Conservation (phyloP, 2,329 filamentous ascomycete species). For the Catunica adiposa region DNA sequence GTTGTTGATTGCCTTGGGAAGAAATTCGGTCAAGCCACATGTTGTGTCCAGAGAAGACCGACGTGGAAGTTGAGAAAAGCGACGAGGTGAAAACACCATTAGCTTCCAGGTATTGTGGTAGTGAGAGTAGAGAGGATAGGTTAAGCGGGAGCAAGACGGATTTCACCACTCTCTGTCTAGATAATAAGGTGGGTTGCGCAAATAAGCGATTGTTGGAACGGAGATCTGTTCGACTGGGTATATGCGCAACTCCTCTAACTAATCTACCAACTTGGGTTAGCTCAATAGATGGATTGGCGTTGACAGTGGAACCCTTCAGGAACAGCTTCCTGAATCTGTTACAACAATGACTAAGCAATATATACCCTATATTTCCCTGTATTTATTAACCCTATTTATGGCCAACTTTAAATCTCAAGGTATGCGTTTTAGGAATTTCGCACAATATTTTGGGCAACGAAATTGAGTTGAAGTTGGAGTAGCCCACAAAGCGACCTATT, state of each 20-base stretch:
- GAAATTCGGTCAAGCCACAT: conserved; percentile 91
- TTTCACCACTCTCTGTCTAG: neutral
- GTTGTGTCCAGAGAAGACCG: conserved; percentile 16
- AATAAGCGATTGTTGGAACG: neutral
- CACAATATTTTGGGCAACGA: neutral
- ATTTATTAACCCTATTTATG: neutral
- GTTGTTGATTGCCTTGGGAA: conserved; percentile 37
- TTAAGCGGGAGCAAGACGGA: neutral
- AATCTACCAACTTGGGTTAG: neutral
- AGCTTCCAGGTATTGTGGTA: neutral
- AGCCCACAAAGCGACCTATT: neutral
- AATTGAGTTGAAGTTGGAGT: neutral
- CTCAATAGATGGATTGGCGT: neutral
- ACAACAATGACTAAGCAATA: no score
- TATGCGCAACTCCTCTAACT: neutral
- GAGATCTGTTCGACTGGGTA: neutral
- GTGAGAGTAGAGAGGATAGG: neutral
- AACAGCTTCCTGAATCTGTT: no score
- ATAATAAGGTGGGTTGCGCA: neutral
- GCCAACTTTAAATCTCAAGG: neutral
- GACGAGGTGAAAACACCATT: neutral
- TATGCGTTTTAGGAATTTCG: no score
- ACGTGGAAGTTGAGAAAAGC: neutral
- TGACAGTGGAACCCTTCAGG: neutral
- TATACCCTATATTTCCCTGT: no score